Evolutionary conservation across 2,329 filamentous ascomycete genomes (phyloP).

Genomic region (Colletotrichum destructivum): DNA sequence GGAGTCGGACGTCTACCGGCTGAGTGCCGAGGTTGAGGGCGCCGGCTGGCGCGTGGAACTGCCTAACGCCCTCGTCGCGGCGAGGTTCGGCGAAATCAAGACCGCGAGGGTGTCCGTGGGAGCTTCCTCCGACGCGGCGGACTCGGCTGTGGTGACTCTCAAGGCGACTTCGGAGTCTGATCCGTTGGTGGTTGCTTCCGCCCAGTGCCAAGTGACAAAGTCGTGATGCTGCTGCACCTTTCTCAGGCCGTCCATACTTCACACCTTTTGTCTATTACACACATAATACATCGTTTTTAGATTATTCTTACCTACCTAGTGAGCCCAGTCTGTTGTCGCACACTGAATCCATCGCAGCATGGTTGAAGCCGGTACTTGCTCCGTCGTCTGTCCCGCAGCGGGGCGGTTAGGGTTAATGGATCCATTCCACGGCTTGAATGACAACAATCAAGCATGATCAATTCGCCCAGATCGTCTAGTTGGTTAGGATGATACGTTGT

Average conservation of each 20-base stretch:
- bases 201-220: conserved; percentile 53
- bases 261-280: not conserved
- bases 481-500: conserved; percentile 43
- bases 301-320: no score
- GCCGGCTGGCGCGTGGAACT: conserved; percentile 63
- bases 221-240: conserved; percentile 12
- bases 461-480: conserved; percentile 41
- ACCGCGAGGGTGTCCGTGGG: conserved; percentile 60
- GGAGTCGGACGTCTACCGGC: conserved; percentile 62
- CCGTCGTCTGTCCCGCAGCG: conserved; percentile 15
- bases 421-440: not conserved
- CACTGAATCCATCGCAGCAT: not conserved
- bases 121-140: conserved; percentile 50
- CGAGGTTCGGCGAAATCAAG: conserved; percentile 57
- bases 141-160: conserved; percentile 57
- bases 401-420: conserved; percentile 29
- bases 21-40: conserved; percentile 60
- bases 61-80: conserved; percentile 57
- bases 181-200: conserved; percentile 46
- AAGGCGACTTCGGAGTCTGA: conserved; percentile 64
- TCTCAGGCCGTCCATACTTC: not conserved
- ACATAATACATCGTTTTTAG: not conserved
- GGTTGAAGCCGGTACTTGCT: not conserved
- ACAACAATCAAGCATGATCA: not conserved
- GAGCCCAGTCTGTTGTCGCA: not conserved